Percentiles rank a stretch among this genome's conserved stretches.
phyloP scores from a whole-genome alignment of 2,329 filamentous ascomycete species.

The Penicillium sp. region DNA sequence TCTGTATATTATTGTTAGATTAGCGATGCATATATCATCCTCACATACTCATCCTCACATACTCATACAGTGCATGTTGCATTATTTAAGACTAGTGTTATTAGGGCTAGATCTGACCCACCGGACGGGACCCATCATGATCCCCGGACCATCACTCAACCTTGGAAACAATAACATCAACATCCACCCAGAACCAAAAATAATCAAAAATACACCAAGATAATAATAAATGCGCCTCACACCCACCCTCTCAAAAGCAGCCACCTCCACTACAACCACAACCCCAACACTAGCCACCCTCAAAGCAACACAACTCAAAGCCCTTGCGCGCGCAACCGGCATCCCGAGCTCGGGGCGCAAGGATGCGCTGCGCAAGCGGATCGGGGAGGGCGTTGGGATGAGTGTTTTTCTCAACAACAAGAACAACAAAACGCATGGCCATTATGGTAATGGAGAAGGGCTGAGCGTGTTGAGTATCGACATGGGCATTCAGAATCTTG shows the following conservation, averaged over 20 bases:
- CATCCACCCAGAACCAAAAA: background rate
- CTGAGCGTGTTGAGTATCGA: constrained; percentile 70
- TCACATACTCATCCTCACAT: too few species aligned
- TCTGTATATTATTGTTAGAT: background rate
- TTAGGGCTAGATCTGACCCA: background rate
- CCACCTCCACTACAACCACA: background rate
- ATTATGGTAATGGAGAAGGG: background rate
- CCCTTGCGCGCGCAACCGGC: constrained; percentile 59
- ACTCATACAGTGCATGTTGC: too few species aligned
- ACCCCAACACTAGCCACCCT: constrained; percentile 40
- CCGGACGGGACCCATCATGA: too few species aligned
- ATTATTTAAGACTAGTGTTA: too few species aligned
- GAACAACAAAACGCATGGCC: background rate
- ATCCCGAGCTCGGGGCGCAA: constrained; percentile 60
- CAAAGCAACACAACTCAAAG: constrained; percentile 54
- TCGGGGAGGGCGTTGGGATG: constrained; percentile 33
- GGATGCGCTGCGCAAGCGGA: constrained; percentile 47
- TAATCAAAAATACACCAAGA: background rate
- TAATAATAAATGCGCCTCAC: constrained; percentile 12
- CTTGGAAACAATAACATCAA: background rate
- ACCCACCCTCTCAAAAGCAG: background rate
- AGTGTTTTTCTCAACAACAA: constrained; percentile 14
- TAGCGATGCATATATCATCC: background rate
- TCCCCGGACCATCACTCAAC: background rate
- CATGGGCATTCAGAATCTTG: constrained; percentile 78